Base-by-base conservation (phyloP, 2,329 filamentous ascomycete species). In the Aspergillus novoparasiticus region DNA sequence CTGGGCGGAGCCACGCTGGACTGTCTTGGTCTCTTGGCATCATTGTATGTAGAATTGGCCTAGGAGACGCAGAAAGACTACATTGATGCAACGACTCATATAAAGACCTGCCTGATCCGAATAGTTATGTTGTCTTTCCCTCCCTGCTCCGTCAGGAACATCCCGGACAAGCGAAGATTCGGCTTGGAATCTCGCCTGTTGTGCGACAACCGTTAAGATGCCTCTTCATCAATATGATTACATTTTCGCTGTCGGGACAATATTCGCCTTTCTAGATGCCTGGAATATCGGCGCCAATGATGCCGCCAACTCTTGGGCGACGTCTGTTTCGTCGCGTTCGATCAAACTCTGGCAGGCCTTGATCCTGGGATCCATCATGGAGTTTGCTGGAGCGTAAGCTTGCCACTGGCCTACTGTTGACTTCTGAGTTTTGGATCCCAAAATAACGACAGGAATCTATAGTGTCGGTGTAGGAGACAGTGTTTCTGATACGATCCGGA, bases 241-340 rank as follows among this genome's bases (percentile, higher is more conserved):
- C 45, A 61, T 68, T 6, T 61, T 68, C 43, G 66, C 66, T 45
- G 23, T 68, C 4, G 66, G 66, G 46, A 68, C 66, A 16, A 68
- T 68, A 28, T 68, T 68, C 55, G 64, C 66, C 11, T 68, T 68
- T 39, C 66, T 68, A 1, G 66, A 68, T 54, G 66, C 66, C 6
- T 68, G 63, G 63, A 68, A 68, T 39, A 68, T 68, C 10, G 66
- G 66, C 26, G 66, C 66, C 61, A 68, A 68, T 34, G 66, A 68
- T 67, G 65, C 63, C n/a, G 66, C 66, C 59, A 68, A 68, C 59
- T 68, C 66, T 2, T 68, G 63, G 63, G 66, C 66, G n/a, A 68
- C 66, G 3, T 68, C 66, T 11, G 61, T 68, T 9, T 68, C 66
- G 30, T 68, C 66, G 39, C 66, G 66, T 8, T 68, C 66, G 16